phyloP scores from a whole-genome alignment of 768 basidiomycete genomes.

The Mycena chlorophos region DNA sequence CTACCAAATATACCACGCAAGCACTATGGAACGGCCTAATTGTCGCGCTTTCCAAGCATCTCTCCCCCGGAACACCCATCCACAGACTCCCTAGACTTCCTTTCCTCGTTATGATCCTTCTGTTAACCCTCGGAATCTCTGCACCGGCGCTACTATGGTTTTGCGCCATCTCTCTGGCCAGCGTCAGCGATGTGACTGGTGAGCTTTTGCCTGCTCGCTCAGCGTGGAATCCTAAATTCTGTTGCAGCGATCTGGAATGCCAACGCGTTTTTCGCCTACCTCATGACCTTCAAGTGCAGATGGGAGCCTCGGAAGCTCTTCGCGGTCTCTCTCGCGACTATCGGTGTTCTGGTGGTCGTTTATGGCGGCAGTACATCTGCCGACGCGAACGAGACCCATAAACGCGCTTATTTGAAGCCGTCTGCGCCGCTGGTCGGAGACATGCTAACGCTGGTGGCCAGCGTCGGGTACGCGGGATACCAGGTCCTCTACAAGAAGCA shows the following conservation, averaged over 20 bases:
- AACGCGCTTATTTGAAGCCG: constrained; percentile 29
- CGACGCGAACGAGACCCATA: constrained; percentile 15
- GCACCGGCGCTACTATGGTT: constrained; percentile 63
- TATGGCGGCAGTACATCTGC: constrained; percentile 63
- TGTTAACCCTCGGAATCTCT: constrained; percentile 59
- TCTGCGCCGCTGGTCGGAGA: constrained; percentile 71
- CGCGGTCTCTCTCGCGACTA: constrained; percentile 77
- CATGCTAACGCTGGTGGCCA: constrained; percentile 68
- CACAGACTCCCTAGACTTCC: constrained; percentile 35
- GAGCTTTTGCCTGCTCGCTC: constrained; percentile 28
- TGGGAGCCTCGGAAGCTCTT: constrained; percentile 66
- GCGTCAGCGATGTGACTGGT: constrained; percentile 81
- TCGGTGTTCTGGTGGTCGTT: constrained; percentile 78
- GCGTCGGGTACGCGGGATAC: constrained; percentile 72
- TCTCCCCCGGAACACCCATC: constrained; percentile 35
- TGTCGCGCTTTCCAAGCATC: constrained; percentile 49
- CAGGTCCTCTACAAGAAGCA: constrained; percentile 86
- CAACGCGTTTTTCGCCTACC: constrained; percentile 88
- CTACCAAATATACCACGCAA: constrained; percentile 47
- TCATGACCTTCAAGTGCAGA: constrained; percentile 67
- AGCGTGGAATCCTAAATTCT: constrained; percentile 12
- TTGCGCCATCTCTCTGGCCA: constrained; percentile 30
- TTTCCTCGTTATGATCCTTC: constrained; percentile 41
- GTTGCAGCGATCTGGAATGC: constrained; percentile 75
- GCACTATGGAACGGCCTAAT: constrained; percentile 54